Evolutionary conservation across 257 asterid genomes (phyloP).

Genomic region (Parsonsia alboflavescens): DNA sequence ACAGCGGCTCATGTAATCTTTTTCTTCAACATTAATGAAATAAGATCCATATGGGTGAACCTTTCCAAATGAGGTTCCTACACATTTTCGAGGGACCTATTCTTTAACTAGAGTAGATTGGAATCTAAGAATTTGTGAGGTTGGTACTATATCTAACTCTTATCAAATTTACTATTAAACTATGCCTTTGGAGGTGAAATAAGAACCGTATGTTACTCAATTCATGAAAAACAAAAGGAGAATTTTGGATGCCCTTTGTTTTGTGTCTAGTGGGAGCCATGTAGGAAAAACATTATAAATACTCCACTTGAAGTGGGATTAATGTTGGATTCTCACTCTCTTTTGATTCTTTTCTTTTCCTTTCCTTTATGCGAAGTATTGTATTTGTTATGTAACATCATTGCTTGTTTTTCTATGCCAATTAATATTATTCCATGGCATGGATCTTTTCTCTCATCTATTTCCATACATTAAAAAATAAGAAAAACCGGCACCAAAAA

Average conservation of each 20-base stretch:
- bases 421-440: slow-evolving; percentile 12
- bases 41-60: neutral
- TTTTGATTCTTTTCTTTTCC: neutral
- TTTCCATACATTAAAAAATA: neutral
- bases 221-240: neutral
- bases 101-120: too few species aligned
- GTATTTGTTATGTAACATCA: neutral
- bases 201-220: too few species aligned
- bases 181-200: too few species aligned
- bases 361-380: slow-evolving; percentile 4
- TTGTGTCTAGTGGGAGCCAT: slow-evolving; percentile 28
- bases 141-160: too few species aligned
- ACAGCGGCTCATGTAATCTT: slow-evolving; percentile 9
- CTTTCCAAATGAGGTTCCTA: too few species aligned
- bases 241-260: slow-evolving; percentile 2
- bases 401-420: slow-evolving; percentile 11
- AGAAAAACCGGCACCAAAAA: neutral
- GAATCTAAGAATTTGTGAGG: too few species aligned
- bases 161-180: too few species aligned
- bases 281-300: slow-evolving; percentile 22
- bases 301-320: slow-evolving; percentile 17
- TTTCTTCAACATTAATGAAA: neutral
- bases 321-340: slow-evolving; percentile 25
- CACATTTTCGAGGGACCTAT: too few species aligned
- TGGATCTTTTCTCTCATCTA: slow-evolving; percentile 7